Evolutionary conservation across 345 rosid species (phyloP).

Genomic region (Trapa bicornis): DNA sequence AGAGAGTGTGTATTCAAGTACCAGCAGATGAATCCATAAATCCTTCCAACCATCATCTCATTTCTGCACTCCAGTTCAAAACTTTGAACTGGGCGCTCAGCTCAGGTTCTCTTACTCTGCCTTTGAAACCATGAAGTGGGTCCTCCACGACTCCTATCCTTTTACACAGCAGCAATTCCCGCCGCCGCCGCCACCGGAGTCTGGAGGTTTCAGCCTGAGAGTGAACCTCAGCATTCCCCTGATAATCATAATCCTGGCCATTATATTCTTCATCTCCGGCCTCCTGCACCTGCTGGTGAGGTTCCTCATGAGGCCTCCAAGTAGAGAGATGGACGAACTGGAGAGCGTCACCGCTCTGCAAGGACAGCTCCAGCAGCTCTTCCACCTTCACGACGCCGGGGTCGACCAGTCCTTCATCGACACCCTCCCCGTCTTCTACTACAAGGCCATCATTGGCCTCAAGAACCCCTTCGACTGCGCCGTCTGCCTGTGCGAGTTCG

Average conservation of each 20-base stretch:
- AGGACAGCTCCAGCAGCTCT: constrained; percentile 92
- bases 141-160: constrained; percentile 12
- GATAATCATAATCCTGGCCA: constrained; percentile 73
- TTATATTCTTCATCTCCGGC: constrained; percentile 82
- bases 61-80: not conserved
- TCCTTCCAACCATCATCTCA: not conserved
- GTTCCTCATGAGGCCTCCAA: constrained; percentile 53
- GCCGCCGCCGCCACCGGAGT: constrained; percentile 8
- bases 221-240: constrained; percentile 73
- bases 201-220: constrained; percentile 43
- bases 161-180: constrained; percentile 10
- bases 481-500: constrained; percentile 94
- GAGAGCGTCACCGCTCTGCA: constrained; percentile 72
- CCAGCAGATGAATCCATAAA: not conserved
- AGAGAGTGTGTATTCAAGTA: not conserved
- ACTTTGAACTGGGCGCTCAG: not conserved
- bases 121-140: constrained; percentile 25
- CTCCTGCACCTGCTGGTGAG: constrained; percentile 84
- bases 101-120: constrained; percentile 1
- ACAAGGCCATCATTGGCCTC: constrained; percentile 69
- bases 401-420: constrained; percentile 94
- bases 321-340: constrained; percentile 55
- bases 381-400: constrained; percentile 91
- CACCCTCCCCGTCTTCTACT: constrained; percentile 78
- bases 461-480: constrained; percentile 91